Conservation (phyloP, 2,329 filamentous ascomycete species). For the Amphichorda felina region DNA sequence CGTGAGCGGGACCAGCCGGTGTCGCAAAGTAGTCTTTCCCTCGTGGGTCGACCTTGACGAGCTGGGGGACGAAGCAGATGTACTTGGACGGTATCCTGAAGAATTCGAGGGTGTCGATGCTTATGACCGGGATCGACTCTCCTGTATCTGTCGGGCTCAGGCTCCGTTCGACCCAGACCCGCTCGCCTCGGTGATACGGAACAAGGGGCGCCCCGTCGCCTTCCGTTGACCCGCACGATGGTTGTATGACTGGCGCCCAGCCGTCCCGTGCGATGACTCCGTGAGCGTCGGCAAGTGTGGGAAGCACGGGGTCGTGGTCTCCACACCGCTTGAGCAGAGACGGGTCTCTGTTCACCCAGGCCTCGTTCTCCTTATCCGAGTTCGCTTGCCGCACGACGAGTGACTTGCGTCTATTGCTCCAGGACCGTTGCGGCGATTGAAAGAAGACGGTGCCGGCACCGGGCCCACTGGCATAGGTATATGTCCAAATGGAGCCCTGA, state of each 20-base stretch:
- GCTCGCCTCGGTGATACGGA: slow-evolving; percentile 2
- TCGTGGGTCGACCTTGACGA: not conserved
- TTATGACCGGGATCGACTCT: slow-evolving; percentile 2
- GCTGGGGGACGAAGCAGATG: slow-evolving; percentile 2
- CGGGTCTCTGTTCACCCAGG: slow-evolving; percentile 1
- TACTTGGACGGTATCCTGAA: not conserved
- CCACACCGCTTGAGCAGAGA: slow-evolving; percentile 1
- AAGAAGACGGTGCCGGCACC: not conserved
- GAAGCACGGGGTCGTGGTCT: not conserved
- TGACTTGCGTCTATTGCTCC: slow-evolving; percentile 1
- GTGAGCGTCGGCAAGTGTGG: slow-evolving; percentile 1
- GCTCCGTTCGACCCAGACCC: slow-evolving; percentile 2
- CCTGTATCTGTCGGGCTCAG: not conserved
- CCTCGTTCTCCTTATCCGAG: not conserved
- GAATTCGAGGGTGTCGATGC: slow-evolving; percentile 1
- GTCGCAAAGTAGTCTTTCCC: not conserved
- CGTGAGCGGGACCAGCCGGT: not conserved
- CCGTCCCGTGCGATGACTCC: slow-evolving; percentile 1
- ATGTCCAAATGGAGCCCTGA: slow-evolving; percentile 2
- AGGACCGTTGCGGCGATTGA: slow-evolving; percentile 2
- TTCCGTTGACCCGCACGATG: not conserved
- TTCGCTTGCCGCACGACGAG: slow-evolving; percentile 1
- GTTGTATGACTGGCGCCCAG: not conserved
- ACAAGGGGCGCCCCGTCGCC: not conserved
- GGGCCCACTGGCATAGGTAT: slow-evolving; percentile 1